Evolutionary conservation across 805 yeast genomes (phyloP).

Genomic region (Metschnikowia sp.): DNA sequence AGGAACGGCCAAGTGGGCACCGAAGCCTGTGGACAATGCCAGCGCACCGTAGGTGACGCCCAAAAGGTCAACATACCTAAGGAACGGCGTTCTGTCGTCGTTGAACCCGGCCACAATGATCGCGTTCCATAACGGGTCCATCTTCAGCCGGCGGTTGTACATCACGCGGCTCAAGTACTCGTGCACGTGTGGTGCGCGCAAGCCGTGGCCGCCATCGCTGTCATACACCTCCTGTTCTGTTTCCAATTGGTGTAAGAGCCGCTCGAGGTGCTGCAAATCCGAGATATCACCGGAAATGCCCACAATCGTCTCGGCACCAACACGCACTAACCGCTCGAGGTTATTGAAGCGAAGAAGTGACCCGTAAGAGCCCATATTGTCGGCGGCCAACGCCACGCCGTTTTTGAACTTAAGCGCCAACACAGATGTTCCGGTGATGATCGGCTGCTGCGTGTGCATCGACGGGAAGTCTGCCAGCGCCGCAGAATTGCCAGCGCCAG

Average conservation of each 20-base stretch:
- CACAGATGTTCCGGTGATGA: constrained; percentile 95
- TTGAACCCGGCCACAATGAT: constrained; percentile 86
- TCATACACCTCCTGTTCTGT: constrained; percentile 74
- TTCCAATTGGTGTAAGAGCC: constrained; percentile 73
- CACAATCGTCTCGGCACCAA: constrained; percentile 83
- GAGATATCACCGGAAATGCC: constrained; percentile 94
- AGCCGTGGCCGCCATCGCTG: constrained; percentile 50
- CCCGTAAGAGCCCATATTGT: constrained; percentile 88
- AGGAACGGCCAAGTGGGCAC: constrained; percentile 92
- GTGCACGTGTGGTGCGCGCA: constrained; percentile 85
- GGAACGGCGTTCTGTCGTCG: constrained; percentile 59
- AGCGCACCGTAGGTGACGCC: constrained; percentile 91
- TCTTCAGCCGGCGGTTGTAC: constrained; percentile 84
- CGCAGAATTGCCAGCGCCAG: constrained; percentile 24
- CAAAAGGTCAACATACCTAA: constrained; percentile 82
- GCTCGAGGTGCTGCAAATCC: constrained; percentile 82
- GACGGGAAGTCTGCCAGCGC: constrained; percentile 50
- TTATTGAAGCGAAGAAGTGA: constrained; percentile 83
- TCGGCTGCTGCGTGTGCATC: constrained; percentile 89
- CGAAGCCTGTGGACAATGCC: constrained; percentile 93
- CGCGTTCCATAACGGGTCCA: constrained; percentile 97
- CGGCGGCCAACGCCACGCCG: constrained; percentile 95
- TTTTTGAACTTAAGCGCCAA: constrained; percentile 84
- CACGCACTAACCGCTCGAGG: constrained; percentile 78
- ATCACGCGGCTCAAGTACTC: constrained; percentile 81